Evolutionary conservation across 768 basidiomycete genomes (phyloP).

Genomic region (Kwoniella europaea): DNA sequence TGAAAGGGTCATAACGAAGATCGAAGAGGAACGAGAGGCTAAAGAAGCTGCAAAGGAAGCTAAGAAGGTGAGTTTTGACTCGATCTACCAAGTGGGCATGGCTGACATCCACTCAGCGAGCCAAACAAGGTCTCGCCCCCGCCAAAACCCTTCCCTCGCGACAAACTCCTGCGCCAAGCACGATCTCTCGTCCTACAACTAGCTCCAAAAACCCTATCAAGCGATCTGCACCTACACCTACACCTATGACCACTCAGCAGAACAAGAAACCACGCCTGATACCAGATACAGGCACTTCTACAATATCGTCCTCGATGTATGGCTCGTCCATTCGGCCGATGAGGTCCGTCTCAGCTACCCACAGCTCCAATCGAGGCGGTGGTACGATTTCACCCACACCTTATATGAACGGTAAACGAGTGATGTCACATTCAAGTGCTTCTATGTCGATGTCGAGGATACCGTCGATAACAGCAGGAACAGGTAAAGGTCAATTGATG

Average conservation of each 20-base stretch:
- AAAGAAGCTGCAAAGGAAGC: slow-evolving; percentile 79
- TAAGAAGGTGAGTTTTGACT: slow-evolving; percentile 60
- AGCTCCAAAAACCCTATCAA: slow-evolving; percentile 25
- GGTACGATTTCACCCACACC: slow-evolving; percentile 11
- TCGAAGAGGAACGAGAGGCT: slow-evolving; percentile 71
- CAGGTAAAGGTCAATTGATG: slow-evolving; percentile 8
- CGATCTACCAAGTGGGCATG: too few relatives aligned
- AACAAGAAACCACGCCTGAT: slow-evolving; percentile 12
- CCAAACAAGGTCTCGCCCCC: slow-evolving; percentile 44
- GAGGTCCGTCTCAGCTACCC: slow-evolving; percentile 7
- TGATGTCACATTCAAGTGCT: slow-evolving; percentile 14
- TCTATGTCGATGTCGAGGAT: slow-evolving; percentile 8
- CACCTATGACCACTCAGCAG: slow-evolving; percentile 35
- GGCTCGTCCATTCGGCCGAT: slow-evolving; percentile 16
- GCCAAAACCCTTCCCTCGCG: slow-evolving; percentile 32
- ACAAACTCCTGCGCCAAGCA: slow-evolving; percentile 19
- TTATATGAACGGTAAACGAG: slow-evolving; percentile 3
- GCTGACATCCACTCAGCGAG: slow-evolving; percentile 26
- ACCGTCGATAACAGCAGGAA: slow-evolving; percentile 4
- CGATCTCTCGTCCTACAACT: slow-evolving; percentile 20
- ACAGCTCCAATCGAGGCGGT: background rate
- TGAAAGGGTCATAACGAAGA: slow-evolving; percentile 74
- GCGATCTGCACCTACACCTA: slow-evolving; percentile 53
- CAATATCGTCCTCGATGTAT: background rate
- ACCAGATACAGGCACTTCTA: background rate